Evolutionary conservation across 1,284 basidiomycete genomes (phyloP).

Genomic region (Cystobasidium pallidum): DNA sequence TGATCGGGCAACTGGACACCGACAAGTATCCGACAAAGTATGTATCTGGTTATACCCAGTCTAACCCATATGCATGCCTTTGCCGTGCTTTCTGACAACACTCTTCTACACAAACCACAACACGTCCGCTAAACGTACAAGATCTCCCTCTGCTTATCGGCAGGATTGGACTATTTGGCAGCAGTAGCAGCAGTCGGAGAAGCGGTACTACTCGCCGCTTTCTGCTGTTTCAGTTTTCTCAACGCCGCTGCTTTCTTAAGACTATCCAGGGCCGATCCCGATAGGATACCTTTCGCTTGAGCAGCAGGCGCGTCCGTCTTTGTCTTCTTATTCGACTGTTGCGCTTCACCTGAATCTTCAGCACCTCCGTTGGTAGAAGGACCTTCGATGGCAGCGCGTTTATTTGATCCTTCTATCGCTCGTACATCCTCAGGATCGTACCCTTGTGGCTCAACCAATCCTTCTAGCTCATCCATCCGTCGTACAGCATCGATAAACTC

Average conservation of each 20-base stretch:
- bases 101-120: not conserved
- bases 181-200: constrained; percentile 7
- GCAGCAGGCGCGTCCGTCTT: not conserved
- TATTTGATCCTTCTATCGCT: constrained; percentile 10
- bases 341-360: not conserved
- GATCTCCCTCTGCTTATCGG: not conserved
- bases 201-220: constrained; percentile 12
- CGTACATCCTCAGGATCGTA: constrained; percentile 32
- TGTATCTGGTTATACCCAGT: too few species aligned
- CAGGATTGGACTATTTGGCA: not conserved
- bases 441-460: constrained; percentile 46
- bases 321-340: not conserved
- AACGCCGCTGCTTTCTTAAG: constrained; percentile 43
- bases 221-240: constrained; percentile 35
- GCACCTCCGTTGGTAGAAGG: not conserved
- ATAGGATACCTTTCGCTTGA: constrained; percentile 35
- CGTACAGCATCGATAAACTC: constrained; percentile 82
- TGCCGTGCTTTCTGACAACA: not conserved
- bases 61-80: too few species aligned
- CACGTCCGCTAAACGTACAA: not conserved
- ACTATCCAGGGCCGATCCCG: constrained; percentile 39
- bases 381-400: constrained; percentile 20
- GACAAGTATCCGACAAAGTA: too few species aligned
- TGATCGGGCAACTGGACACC: too few species aligned
- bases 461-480: constrained; percentile 54